Conservation (phyloP, 163 green algal genomes). For the Scenedesmus sp. region DNA sequence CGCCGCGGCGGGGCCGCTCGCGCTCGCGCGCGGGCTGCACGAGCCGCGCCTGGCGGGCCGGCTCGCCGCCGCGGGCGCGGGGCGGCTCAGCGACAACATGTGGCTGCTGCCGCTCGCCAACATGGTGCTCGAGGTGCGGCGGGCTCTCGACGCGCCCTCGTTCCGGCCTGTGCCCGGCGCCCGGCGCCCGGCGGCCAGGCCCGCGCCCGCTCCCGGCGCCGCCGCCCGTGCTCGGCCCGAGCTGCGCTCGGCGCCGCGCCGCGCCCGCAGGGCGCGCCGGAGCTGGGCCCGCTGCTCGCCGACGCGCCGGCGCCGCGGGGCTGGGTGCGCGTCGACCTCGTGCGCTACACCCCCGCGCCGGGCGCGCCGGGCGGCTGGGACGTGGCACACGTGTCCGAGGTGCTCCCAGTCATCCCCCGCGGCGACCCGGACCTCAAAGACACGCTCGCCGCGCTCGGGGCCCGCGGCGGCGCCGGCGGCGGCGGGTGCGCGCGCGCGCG, state of each 20-base stretch:
- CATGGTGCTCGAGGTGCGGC: slow-evolving; percentile 18
- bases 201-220: too few relatives aligned
- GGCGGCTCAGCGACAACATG: slow-evolving; percentile 7
- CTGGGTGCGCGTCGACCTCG: slow-evolving; percentile 18
- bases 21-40: slow-evolving; percentile 5
- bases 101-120: slow-evolving; percentile 33
- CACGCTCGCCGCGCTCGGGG: slow-evolving; percentile 1
- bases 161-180: too few relatives aligned
- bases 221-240: too few relatives aligned
- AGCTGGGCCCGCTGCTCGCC: background rate
- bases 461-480: too few relatives aligned
- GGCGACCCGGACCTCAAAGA: slow-evolving; percentile 17
- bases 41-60: slow-evolving; percentile 13
- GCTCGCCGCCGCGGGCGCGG: slow-evolving; percentile 19
- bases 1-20: background rate
- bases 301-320: background rate
- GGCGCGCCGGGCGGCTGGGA: background rate
- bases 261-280: slow-evolving; percentile 5
- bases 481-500: too few relatives aligned
- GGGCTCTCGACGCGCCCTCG: too few relatives aligned
- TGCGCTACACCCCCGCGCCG: slow-evolving; percentile 21
- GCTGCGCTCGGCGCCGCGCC: too few relatives aligned
- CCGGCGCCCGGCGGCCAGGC: too few relatives aligned
- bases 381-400: background rate
- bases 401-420: slow-evolving; percentile 10